Evolutionary conservation across 768 basidiomycete species (phyloP), one percentile per base, ranked within the genome.

Genomic region (Pulveroboletus sp.): DNA sequence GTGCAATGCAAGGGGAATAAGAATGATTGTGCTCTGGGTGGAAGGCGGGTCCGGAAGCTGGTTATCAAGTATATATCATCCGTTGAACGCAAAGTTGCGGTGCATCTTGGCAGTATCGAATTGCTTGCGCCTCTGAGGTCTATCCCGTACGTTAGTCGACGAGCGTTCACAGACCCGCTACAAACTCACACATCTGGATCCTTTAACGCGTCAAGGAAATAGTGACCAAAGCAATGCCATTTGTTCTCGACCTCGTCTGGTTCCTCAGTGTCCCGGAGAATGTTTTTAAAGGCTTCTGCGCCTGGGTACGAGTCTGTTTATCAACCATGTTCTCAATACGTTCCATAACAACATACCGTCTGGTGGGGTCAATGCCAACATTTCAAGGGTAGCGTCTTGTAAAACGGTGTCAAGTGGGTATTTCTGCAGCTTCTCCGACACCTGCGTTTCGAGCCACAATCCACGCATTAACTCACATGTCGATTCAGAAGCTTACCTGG

Each of bases 81-180:
- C 65, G 9, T 55, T 47, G 43, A 58, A 76, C 9, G 61, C 66
- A 54, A 67, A 74, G 20, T 63, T 61, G 5, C 62, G 63, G 32
- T 61, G 66, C 47, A 75, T 45, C 31, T 55, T 53, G 41, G 48
- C 44, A 10, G 59, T 43, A 43, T 63, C 59, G 14, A 71, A 62
- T 6, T 43, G 20, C 40, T 52, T 50, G 45, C 35, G 47, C 3
- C 23, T 21, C 8, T 9, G 16, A 6, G 27, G 34, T 43, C 46
- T 55, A 24, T 43, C 39, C 20, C 10, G 4, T 20, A 4, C 9
- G 24, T 61, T 33, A 46, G 23, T 19, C 19, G 17, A 40, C 12
- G 5, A 25, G 16, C 25, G 7, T 20, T 38, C 32, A 11, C 11
- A 9, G 10, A 24, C 45, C 9, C 13, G 12, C 25, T n/a, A 6